phyloP scores from a whole-genome alignment of 1,284 basidiomycete genomes.

The Neotropicomus parvogracilis region DNA sequence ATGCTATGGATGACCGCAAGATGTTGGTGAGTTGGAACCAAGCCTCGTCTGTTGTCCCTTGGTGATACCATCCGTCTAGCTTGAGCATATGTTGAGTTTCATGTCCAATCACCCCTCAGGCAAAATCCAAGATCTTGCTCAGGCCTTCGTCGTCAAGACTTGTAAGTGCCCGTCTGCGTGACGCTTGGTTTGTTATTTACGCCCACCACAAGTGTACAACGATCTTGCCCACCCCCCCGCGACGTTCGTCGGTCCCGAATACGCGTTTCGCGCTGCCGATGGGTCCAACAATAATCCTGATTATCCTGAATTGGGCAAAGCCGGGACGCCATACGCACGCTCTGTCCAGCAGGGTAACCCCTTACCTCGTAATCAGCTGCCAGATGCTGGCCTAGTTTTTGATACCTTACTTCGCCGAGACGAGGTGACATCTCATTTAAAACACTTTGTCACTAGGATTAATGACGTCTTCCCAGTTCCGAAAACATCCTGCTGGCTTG shows the following conservation, averaged over 20 bases:
- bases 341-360: constrained; percentile 72
- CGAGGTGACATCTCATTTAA: constrained; percentile 19
- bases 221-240: constrained; percentile 74
- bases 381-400: constrained; percentile 75
- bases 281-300: constrained; percentile 73
- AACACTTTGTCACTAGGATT: background rate
- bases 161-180: constrained; percentile 41
- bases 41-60: background rate
- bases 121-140: constrained; percentile 42
- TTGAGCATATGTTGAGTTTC: constrained; percentile 62
- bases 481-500: constrained; percentile 72
- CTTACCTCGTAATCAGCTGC: constrained; percentile 61
- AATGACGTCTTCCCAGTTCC: constrained; percentile 46
- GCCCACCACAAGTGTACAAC: constrained; percentile 55
- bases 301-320: constrained; percentile 68
- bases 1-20: constrained; percentile 64
- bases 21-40: constrained; percentile 38
- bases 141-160: constrained; percentile 53
- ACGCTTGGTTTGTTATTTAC: constrained; percentile 4
- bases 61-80: constrained; percentile 38
- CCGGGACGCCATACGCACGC: constrained; percentile 70
- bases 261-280: constrained; percentile 67
- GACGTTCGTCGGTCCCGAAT: constrained; percentile 59
- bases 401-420: constrained; percentile 49
- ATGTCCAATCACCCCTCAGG: constrained; percentile 59